These are phyloP conservation scores for Borovskyia barvae DNA, from an alignment of 208 protist genomes.

Conservation along the genomic window DNA sequence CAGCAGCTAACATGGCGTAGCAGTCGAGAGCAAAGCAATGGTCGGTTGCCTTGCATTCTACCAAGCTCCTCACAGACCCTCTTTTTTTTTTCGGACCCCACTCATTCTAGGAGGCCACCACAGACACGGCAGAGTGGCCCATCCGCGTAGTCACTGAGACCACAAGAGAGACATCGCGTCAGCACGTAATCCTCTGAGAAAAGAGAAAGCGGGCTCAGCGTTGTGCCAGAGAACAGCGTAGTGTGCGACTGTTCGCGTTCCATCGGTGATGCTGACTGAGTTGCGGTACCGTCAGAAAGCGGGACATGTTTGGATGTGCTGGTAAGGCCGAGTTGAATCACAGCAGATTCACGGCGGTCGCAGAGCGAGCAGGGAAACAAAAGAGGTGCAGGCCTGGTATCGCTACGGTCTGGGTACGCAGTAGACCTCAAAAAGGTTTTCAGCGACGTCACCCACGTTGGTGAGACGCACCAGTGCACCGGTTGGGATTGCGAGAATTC, in stretches of 20 bases:
- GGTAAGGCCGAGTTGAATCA: slow-evolving; percentile 25
- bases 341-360: slow-evolving; percentile 17
- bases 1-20: too few species aligned
- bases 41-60: too few species aligned
- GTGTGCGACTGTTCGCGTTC: slow-evolving; percentile 39
- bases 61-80: too few species aligned
- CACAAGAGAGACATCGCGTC: slow-evolving; percentile 58
- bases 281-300: neutral
- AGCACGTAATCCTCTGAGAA: slow-evolving; percentile 55
- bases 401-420: slow-evolving; percentile 1
- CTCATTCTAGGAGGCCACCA: slow-evolving; percentile 63
- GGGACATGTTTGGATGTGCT: slow-evolving; percentile 23
- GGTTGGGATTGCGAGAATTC: neutral
- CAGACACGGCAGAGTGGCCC: slow-evolving; percentile 73
- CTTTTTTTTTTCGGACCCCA: too few species aligned
- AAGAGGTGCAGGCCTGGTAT: neutral
- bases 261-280: neutral
- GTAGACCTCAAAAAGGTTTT: slow-evolving; percentile 24
- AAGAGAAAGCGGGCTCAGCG: slow-evolving; percentile 67
- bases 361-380: slow-evolving; percentile 65
- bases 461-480: slow-evolving; percentile 32
- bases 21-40: too few species aligned
- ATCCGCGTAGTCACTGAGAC: slow-evolving; percentile 55
- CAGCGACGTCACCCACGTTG: slow-evolving; percentile 24
- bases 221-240: slow-evolving; percentile 72